These are phyloP conservation scores for Fomitopsis betulina DNA, from an alignment of 1,284 basidiomycete species.

Conservation along the genomic window DNA sequence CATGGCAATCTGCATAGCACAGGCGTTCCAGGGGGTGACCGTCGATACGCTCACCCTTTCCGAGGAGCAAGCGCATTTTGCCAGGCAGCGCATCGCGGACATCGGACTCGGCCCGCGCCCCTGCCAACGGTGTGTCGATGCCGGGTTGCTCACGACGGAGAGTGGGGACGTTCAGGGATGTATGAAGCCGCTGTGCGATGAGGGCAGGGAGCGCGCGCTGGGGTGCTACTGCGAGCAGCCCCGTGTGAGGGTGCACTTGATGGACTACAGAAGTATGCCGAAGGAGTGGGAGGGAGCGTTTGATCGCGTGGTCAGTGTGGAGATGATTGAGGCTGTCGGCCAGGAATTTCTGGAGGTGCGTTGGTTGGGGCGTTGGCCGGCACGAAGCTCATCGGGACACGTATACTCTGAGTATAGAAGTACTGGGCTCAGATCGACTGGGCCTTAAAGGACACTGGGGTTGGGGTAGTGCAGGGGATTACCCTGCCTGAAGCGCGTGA, in stretches of 20 bases:
- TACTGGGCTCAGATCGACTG: constrained; percentile 71
- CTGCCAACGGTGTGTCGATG: not conserved
- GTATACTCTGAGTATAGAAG: constrained; percentile 13
- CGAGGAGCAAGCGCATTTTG: constrained; percentile 62
- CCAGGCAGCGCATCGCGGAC: constrained; percentile 50
- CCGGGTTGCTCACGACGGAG: not conserved
- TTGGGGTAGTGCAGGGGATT: constrained; percentile 75
- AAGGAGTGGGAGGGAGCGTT: constrained; percentile 59
- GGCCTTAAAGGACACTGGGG: constrained; percentile 59
- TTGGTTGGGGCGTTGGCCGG: not conserved
- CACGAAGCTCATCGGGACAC: too few relatives aligned
- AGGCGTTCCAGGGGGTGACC: constrained; percentile 47
- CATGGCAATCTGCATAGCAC: constrained; percentile 62
- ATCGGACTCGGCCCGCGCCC: constrained; percentile 12
- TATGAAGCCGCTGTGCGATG: not conserved
- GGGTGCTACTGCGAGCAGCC: constrained; percentile 21
- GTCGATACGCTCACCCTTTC: constrained; percentile 79
- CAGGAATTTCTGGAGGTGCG: constrained; percentile 52
- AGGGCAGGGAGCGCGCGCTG: constrained; percentile 44
- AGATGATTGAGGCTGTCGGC: constrained; percentile 83
- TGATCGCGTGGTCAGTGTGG: constrained; percentile 71
- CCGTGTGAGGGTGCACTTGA: constrained; percentile 65
- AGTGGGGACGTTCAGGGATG: constrained; percentile 9
- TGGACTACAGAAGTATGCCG: constrained; percentile 73
- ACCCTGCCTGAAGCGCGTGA: constrained; percentile 74